Base-by-base conservation (phyloP, 306 rosid genomes). In the Cicer bijugum region DNA sequence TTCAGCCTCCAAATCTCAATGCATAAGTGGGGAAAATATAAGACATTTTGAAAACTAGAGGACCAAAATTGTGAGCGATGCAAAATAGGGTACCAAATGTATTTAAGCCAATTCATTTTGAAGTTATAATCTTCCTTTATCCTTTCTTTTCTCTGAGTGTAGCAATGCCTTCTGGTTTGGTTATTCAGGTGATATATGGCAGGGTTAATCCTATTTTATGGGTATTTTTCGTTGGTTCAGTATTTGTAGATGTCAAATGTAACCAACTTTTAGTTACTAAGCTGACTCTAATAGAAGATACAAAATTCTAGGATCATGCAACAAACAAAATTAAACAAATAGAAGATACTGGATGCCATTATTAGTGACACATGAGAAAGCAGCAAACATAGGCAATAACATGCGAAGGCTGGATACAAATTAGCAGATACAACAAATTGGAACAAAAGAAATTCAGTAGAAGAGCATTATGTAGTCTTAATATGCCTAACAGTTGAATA, bases 401-500 rank as follows among this genome's bases (percentile, higher is more conserved):
- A 37, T 12, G 3, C 14, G 23, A 38, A 61, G 7, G 10, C 12
- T 1, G 15, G 35, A 28, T 3, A 50, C 55, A 12, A 19, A 48
- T 12, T 6, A 48, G 55, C 55, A 4, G 55, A 50, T 50, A n/a
- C 55, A 50, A 50, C 19, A 50, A 6, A 12, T 4, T 50, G 15
- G 55, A 50, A 50, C 6, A n/a, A 12, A 4, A 5, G 55, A 6
- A 50, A 5, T n/a, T 50, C 55, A 37, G 23, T 8, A 59, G 19
- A 16, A 59, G 66, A 33, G 19, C 38, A 37, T 37, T 65, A 65
- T 65, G 53, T 44, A 65, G 38, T 65, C 70, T 19, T 19, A 43
- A 65, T 20, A 46, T 15, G 48, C 48, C 35, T 14, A 39, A 39
- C 12, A 63, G 69, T 16, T 38, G 69, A 63, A 39, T 8, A 6